A percentile compares a stretch with the other conserved stretches of the same genome.
Evolutionary conservation across 1,284 basidiomycete genomes (phyloP).

Genomic region (Puccinia brachypodii): DNA sequence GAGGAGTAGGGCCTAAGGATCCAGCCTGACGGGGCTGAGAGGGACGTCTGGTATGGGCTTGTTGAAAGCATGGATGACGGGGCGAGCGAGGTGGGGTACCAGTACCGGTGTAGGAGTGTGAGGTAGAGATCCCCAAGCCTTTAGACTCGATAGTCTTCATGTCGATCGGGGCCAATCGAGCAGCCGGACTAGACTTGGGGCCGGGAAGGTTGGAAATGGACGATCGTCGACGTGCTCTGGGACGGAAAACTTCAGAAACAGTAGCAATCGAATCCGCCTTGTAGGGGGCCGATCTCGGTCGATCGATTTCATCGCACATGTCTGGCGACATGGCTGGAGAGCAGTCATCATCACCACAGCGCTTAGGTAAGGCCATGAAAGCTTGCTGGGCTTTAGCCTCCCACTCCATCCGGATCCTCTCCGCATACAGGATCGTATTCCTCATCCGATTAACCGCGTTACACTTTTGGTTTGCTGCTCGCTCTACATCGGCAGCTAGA

Average conservation of each 20-base stretch:
- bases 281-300: conserved; percentile 17
- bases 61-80: conserved; percentile 4
- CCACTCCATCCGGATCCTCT: conserved; percentile 97
- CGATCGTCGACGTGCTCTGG: neutral
- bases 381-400: conserved; percentile 75
- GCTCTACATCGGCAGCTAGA: conserved; percentile 80
- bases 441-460: conserved; percentile 95
- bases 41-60: conserved; percentile 14
- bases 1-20: conserved; percentile 61
- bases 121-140: conserved; percentile 7
- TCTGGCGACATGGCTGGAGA: conserved; percentile 54
- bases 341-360: conserved; percentile 61
- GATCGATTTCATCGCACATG: neutral
- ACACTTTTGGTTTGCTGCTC: conserved; percentile 85
- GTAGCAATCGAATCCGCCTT: neutral
- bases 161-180: conserved; percentile 23
- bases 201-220: neutral
- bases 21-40: conserved; percentile 14
- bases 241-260: neutral
- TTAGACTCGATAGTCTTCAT: conserved; percentile 4
- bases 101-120: conserved; percentile 1
- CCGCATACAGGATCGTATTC: conserved; percentile 94
- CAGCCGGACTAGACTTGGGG: neutral
- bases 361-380: conserved; percentile 65
- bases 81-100: conserved; percentile 46